Conservation (phyloP, 441 rosid genomes). For the Macaranga tanarius region DNA sequence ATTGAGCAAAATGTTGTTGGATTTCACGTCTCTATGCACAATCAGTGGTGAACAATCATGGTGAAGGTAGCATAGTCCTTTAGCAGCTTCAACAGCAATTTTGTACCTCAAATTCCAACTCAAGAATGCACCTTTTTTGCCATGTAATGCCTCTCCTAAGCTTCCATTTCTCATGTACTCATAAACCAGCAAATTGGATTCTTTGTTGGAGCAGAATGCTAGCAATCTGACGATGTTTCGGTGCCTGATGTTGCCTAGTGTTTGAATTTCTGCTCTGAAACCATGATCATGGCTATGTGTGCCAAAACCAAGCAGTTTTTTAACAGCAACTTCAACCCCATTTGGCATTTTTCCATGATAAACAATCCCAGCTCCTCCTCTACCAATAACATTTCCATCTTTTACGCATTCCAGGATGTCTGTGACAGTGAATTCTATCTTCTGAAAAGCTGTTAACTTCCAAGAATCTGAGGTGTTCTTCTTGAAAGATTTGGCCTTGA, state of each 20-base stretch:
- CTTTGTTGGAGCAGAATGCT: conserved; percentile 91
- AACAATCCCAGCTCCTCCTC: conserved; percentile 97
- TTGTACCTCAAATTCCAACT: conserved; percentile 87
- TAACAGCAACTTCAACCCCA: conserved; percentile 80
- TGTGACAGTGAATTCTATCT: conserved; percentile 74
- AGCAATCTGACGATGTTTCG: conserved; percentile 82
- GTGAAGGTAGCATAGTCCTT: conserved; percentile 94
- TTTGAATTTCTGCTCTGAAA: conserved; percentile 94
- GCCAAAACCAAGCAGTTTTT: conserved; percentile 79
- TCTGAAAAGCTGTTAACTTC: conserved; percentile 89
- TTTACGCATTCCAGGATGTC: conserved; percentile 81
- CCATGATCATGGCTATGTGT: conserved; percentile 92
- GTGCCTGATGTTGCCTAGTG: conserved; percentile 90
- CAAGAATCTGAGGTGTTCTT: conserved; percentile 73
- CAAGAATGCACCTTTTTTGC: conserved; percentile 91
- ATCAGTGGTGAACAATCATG: conserved; percentile 96
- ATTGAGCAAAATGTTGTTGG: conserved; percentile 88
- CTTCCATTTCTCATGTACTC: conserved; percentile 99
- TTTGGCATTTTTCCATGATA: conserved; percentile 85
- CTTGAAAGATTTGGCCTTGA: conserved; percentile 81
- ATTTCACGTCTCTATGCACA: conserved; percentile 91
- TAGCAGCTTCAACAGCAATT: conserved; percentile 93
- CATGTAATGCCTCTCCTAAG: conserved; percentile 90
- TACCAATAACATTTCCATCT: conserved; percentile 89
- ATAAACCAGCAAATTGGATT: conserved; percentile 83